Base-by-base conservation (phyloP, 2,329 filamentous ascomycete species). In the Penicillium sp. region DNA sequence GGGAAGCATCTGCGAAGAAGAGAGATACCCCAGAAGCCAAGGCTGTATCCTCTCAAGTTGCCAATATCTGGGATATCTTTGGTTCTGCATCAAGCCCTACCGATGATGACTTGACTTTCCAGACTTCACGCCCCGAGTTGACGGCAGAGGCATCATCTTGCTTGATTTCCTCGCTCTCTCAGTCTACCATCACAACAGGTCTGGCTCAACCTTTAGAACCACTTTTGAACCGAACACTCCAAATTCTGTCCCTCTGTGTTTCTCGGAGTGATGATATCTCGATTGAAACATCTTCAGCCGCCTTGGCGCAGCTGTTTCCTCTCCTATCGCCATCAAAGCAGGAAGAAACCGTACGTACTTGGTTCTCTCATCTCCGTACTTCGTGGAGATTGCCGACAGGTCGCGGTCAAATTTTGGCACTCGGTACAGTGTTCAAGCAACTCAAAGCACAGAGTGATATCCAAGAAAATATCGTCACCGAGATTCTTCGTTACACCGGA, bases 331-430 rank as follows among this genome's bases (percentile, higher is more conserved):
- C 44, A 10, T 29, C 55, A 4, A 72, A 73, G 50, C 72, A 75
- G 57, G 63, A 69, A n/a, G 61, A 69, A 21, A 71, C 74, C 3
- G 66, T 78, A 6, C 67, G 73, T 43, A 61, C 57, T 21, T 80
- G 78, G 78, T 70, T 79, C 54, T 67, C 72, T 31, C 66, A 74
- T 51, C 71, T 77, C 19, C 66, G 69, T 36, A 63, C 69, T 27
- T 71, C 71, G 47, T 72, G 72, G 64, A 73, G 73, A 51, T 63
- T 73, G 27, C 72, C 73, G 15, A 75, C 72, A 45, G 76, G 76
- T 19, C 74, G 75, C 29, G 78, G 78, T 10, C 76, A 79, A 53
- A 76, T 81, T 42, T 69, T 72, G 36, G 74, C 75, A 6, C 65
- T 81, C 9, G 76, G 77, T 5, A 67, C 71, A 17, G 72, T 75